Evolutionary conservation across 176 grass and related monocot species (phyloP), one percentile per base, ranked within the genome.

Genomic region (Stipa capillata): DNA sequence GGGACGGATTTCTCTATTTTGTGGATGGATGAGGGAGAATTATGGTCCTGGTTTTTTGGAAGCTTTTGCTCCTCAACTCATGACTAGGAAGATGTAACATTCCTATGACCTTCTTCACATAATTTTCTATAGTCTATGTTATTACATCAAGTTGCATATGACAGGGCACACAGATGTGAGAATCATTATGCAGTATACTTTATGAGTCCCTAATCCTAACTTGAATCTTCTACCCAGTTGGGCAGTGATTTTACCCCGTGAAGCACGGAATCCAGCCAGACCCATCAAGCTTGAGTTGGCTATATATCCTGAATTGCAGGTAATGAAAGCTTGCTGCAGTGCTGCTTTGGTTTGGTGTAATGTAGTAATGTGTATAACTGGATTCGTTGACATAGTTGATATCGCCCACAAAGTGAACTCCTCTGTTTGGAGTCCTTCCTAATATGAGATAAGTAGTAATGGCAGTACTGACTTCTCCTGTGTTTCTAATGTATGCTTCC

Each of bases 41-140:
- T 96, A 88, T 70, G 97, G 88, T 49, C 92, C 92, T 71, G 97
- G 88, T 42, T 99, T 99, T 89, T 43, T 99, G 57, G 97, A 93
- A 88, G 84, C 86, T 16, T 54, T 99, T 77, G 92, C 84, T 89
- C 86, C 90, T 65, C 88, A 93, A 32, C 70, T 99, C 20, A 73
- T 95, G 92, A 91, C 81, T 43, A 87, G 97, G 43, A 99, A 96
- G 65, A 92, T 96, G 92, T 95, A 82, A 55, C 36, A 72, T 43
- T 75, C 60, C 44, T 34, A 23, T 33, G 32, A 42, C 6, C 7
- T 63, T 66, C 10, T 43, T 37, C 41, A 3, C 8, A 28, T 31
- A n/a, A 35, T 47, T 55, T 63, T 47, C 25, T 64, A 25, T 53
- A 48, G 20, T 65, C 65, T 55, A 40, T 49, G 27, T 54, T 69